A percentile compares a stretch with the other conserved stretches of the same genome.
phyloP scores from a whole-genome alignment of 164 flowering plant species.

The Stephania cephalantha region DNA sequence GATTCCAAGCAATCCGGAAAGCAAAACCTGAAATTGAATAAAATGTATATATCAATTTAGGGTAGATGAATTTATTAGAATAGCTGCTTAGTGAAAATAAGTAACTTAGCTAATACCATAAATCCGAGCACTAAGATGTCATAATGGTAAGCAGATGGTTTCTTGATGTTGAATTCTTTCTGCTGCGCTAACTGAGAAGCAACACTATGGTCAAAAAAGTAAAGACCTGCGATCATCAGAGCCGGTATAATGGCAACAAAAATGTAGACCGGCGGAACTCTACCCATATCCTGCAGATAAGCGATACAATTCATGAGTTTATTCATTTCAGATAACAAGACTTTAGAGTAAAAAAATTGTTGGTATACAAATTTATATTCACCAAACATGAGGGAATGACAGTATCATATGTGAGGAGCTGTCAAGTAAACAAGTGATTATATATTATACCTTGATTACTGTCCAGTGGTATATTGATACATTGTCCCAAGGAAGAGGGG shows the following conservation, averaged over 20 bases:
- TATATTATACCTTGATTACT: constrained; percentile 30
- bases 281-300: constrained; percentile 44
- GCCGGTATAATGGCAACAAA: constrained; percentile 48
- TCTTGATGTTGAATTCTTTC: constrained; percentile 49
- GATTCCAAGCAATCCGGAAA: constrained; percentile 47
- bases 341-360: background rate
- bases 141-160: constrained; percentile 47
- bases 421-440: background rate
- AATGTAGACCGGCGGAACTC: constrained; percentile 40
- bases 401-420: background rate
- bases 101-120: constrained; percentile 25
- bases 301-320: background rate
- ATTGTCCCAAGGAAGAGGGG: constrained; percentile 43
- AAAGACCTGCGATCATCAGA: constrained; percentile 47
- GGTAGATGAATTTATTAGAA: background rate
- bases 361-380: background rate
- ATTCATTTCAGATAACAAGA: too few relatives aligned
- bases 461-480: constrained; percentile 43
- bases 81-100: background rate
- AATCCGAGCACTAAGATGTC: constrained; percentile 45
- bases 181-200: constrained; percentile 58
- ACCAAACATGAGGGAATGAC: background rate
- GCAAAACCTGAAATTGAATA: constrained; percentile 29
- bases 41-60: background rate
- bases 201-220: constrained; percentile 57